Base-by-base conservation (phyloP, 1,284 basidiomycete genomes). In the Papiliotrema flavescens region DNA sequence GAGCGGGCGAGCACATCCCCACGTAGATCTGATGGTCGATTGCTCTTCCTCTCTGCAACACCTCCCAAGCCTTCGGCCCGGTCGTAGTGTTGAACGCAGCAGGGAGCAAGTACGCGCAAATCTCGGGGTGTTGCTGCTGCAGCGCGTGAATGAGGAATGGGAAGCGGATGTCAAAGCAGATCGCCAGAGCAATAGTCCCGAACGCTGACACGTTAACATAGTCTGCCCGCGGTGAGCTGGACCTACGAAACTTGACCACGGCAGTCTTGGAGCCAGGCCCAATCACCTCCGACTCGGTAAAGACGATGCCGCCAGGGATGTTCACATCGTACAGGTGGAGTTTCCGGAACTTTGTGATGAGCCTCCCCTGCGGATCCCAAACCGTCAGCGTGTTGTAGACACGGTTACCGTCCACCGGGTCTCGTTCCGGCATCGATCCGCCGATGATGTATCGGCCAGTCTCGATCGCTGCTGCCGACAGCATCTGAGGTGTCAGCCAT, bases 181-280 rank as follows among this genome's bases (percentile, higher is more conserved):
- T 92, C 0, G 89, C 93, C 13, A 96, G 79, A 4, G 91, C 93
- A 60, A 96, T 85, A 41, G 89, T 85, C 11, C 91, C 93, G 68
- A 92, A 90, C 1, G 60, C 59, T 56, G 28, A 6, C 28, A 5
- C 28, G 5, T 32, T 11, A 32, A 32, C 28, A n/a, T n/a, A n/a
- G n/a, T n/a, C n/a, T n/a, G n/a, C n/a, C n/a, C n/a, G n/a, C 41
- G 20, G 6, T 28, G 28, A 23, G 24, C 15, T 7, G 11, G 3
- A 62, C 70, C 50, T 24, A 73, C 75, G 72, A 24, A 78, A 79
- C 45, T 79, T 73, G 55, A 80, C 69, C 5, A 78, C 63, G 2
- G 77, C 76, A 23, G 78, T 59, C 4, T 67, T 65, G 50, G 74
- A 65, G 11, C 79, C 79, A 6, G 70, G 74, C 0, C 73, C 67